Base-by-base conservation (phyloP, 2,329 filamentous ascomycete species). In the Bipolaris victoriae region DNA sequence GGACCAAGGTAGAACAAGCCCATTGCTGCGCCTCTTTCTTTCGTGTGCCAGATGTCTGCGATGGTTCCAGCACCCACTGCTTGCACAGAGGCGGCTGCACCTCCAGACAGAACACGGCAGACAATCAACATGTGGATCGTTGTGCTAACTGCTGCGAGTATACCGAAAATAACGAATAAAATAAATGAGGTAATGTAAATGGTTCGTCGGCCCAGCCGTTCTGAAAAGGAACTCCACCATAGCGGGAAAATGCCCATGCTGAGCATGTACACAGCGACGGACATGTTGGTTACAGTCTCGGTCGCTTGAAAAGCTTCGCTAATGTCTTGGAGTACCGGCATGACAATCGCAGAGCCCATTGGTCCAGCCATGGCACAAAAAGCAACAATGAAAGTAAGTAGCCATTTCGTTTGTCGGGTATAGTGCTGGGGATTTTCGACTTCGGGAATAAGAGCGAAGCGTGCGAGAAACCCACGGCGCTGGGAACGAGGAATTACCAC, bases 281-380 rank as follows among this genome's bases (percentile, higher is more conserved):
- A 71, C 68, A 78, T 72, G 49, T 78, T 78, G n/a, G 76, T 69
- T 3, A 77, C 63, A 0, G 73, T 72, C 11, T 69, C 49, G 0
- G 66, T 69, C 6, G 75, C 64, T n/a, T 69, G 40, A 33, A 78
- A 74, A 1, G 68, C 68, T 10, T 58, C 57, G 3, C 68, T 63
- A 11, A 78, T 76, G 10, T 76, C 73, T 18, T 69, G 67, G 20
- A 78, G 61, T 2, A 72, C 72, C 6, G 76, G 92, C 66, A 94
- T 89, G 55, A 97, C 87, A 52, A 97, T 92, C 1, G 89, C 86
- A 26, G 90, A 93, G 1, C 93, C 93, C 79, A 97, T 86, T 0
- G 93, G 93, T 0, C 90, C 91, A 0, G 86, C 90, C 13, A 88
- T 87, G 1, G 86, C 92, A 2, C 91, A 91, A 15, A 93, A 71